Conservation (phyloP, 805 yeast species). For the Danielia reshetovae region DNA sequence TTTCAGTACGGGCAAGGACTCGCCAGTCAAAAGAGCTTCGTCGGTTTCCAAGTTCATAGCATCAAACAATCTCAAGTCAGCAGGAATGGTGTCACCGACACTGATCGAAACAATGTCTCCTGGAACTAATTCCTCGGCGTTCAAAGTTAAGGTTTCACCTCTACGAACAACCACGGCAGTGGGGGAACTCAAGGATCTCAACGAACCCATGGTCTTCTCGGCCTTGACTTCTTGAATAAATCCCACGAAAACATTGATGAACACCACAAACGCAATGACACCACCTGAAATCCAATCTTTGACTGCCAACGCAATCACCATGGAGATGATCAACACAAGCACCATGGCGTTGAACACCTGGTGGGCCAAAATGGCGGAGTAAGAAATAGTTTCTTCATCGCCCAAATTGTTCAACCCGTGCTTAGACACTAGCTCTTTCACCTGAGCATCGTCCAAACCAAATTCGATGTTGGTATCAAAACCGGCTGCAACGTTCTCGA, state of each 20-base stretch:
- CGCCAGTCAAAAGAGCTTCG: constrained; percentile 43
- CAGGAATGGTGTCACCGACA: constrained; percentile 43
- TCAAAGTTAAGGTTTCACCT: constrained; percentile 31
- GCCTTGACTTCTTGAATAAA: constrained; percentile 49
- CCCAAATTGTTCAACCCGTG: constrained; percentile 26
- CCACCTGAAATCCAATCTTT: constrained; percentile 41
- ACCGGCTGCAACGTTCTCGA: background rate
- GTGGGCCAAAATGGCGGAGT: constrained; percentile 29
- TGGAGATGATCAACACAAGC: constrained; percentile 33
- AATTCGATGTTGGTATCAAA: background rate
- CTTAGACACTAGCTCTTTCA: background rate
- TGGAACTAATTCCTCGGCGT: constrained; percentile 44
- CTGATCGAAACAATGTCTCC: constrained; percentile 39
- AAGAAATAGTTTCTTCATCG: constrained; percentile 26
- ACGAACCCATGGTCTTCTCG: constrained; percentile 48
- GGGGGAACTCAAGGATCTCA: constrained; percentile 43
- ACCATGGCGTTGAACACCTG: constrained; percentile 39
- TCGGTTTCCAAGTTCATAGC: constrained; percentile 39
- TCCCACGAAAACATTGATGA: constrained; percentile 46
- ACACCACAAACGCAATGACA: constrained; percentile 44
- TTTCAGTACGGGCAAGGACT: constrained; percentile 33
- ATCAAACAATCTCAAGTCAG: constrained; percentile 36
- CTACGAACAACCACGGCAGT: constrained; percentile 44
- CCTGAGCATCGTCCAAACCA: constrained; percentile 4
- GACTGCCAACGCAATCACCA: constrained; percentile 36